Base-by-base conservation (phyloP, 257 asterid genomes). In the Solanum pennellii region DNA sequence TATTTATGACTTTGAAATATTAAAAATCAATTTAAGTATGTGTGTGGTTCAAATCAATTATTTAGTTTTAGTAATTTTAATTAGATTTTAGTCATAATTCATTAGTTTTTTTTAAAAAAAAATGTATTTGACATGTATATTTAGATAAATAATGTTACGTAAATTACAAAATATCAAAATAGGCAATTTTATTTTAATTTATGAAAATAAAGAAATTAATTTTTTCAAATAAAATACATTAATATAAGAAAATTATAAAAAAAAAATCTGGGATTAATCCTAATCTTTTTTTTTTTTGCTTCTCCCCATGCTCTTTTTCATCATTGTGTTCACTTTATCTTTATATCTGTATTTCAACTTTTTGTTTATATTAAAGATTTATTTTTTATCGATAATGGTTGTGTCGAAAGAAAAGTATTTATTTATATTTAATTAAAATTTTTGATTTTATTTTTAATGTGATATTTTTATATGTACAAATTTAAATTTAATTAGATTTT, bases 271-370 rank as follows among this genome's bases (percentile, higher is more conserved):
- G 39, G 23, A n/a, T 27, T 77, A 77, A 25, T 77, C 39, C 39
- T 25, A 44, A 49, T 71, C 20, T 31, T 37, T 86, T 86, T 33
- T 33, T 33, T 33, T 85, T 80, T 29, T 25, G 86, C 89, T 91
- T 92, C 87, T 89, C 74, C 68, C 84, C 42, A 47, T 80, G 85
- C 44, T 60, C 66, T 80, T 80, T 69, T 80, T 27, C 85, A 80
- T 80, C 29, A 80, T 87, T 21, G 16, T 44, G 37, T 42, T 52
- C 83, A 79, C 94, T 91, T 93, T 93, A 83, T 87, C 92, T 90
- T 92, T 92, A 71, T 5, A 35, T 35, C 10, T 35, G 86, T 89
- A 86, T 87, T 89, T 84, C 18, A 47, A 86, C 62, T 85, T 77
- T 83, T 44, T 25, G 44, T 59, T 86, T 59, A 60, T 37, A 84